A percentile compares a stretch with the other conserved stretches of the same genome.
phyloP scores from a whole-genome alignment of 495 filamentous ascomycete species.

The Penicillium goetzii region DNA sequence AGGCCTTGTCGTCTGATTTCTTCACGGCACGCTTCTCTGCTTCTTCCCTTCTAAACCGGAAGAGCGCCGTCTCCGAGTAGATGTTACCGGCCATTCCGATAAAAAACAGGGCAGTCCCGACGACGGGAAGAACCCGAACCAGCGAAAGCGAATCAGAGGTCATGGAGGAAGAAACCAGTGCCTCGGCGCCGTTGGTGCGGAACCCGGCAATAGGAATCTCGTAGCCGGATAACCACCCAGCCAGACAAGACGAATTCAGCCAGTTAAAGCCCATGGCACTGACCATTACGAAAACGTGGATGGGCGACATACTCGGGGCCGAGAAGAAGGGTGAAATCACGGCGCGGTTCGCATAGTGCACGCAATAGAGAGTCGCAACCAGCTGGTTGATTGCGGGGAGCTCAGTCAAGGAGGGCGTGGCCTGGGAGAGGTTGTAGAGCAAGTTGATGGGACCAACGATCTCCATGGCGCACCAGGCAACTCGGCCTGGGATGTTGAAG shows the following conservation, averaged over 20 bases:
- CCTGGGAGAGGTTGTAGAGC: slow-evolving; percentile 74
- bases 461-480: slow-evolving; percentile 90
- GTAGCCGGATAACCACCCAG: slow-evolving; percentile 71
- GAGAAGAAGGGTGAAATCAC: slow-evolving; percentile 75
- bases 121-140: slow-evolving; percentile 17
- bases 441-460: slow-evolving; percentile 73
- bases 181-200: slow-evolving; percentile 12
- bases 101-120: slow-evolving; percentile 64
- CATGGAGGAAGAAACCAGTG: slow-evolving; percentile 12
- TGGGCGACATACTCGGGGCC: slow-evolving; percentile 89
- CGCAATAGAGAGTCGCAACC: slow-evolving; percentile 44
- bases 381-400: slow-evolving; percentile 40
- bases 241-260: slow-evolving; percentile 74
- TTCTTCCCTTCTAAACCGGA: slow-evolving; percentile 61
- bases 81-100: slow-evolving; percentile 80
- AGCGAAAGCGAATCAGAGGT: not conserved
- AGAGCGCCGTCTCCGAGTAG: slow-evolving; percentile 66
- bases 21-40: slow-evolving; percentile 47
- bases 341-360: slow-evolving; percentile 90
- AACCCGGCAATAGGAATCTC: slow-evolving; percentile 38
- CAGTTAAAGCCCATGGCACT: slow-evolving; percentile 73
- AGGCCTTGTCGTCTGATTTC: slow-evolving; percentile 39
- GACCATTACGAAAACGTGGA: slow-evolving; percentile 66
- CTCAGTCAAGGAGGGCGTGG: slow-evolving; percentile 36
- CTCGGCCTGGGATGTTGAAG: slow-evolving; percentile 86